phyloP scores from a whole-genome alignment of 1,284 basidiomycete genomes.

The Trametes versicolor region DNA sequence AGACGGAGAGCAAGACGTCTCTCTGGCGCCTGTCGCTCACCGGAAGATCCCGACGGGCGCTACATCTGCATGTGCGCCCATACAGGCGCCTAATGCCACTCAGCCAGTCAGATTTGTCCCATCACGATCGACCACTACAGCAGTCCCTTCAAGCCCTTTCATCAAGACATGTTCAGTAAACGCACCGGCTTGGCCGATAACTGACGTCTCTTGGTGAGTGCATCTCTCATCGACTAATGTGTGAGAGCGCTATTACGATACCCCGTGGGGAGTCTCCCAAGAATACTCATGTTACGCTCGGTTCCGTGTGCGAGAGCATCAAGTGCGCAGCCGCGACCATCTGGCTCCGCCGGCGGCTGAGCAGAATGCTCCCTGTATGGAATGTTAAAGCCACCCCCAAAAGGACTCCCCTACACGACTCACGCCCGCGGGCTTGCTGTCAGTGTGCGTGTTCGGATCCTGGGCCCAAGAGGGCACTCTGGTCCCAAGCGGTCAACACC shows the following conservation, averaged over 20 bases:
- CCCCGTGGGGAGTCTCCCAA: constrained; percentile 8
- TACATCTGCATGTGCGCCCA: background rate
- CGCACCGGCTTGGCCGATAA: background rate
- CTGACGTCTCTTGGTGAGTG: background rate
- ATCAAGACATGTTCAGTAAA: background rate
- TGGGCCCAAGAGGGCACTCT: background rate
- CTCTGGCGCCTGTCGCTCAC: constrained; percentile 31
- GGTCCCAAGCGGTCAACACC: background rate
- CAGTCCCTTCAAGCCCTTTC: no score
- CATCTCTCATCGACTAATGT: background rate
- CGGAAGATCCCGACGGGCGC: constrained; percentile 35
- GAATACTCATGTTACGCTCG: constrained; percentile 2
- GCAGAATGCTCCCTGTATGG: background rate
- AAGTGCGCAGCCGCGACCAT: no score
- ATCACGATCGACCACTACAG: constrained; percentile 12
- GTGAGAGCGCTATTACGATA: constrained; percentile 8
- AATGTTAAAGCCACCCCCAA: background rate
- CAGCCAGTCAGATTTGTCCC: constrained; percentile 21
- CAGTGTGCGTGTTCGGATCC: background rate
- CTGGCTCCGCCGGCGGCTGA: background rate
- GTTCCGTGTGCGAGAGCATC: background rate
- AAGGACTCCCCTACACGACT: background rate
- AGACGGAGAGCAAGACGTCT: constrained; percentile 37
- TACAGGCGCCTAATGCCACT: background rate
- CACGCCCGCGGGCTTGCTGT: constrained; percentile 3